phyloP scores from a whole-genome alignment of 768 basidiomycete species.

The Boletus sp. region DNA sequence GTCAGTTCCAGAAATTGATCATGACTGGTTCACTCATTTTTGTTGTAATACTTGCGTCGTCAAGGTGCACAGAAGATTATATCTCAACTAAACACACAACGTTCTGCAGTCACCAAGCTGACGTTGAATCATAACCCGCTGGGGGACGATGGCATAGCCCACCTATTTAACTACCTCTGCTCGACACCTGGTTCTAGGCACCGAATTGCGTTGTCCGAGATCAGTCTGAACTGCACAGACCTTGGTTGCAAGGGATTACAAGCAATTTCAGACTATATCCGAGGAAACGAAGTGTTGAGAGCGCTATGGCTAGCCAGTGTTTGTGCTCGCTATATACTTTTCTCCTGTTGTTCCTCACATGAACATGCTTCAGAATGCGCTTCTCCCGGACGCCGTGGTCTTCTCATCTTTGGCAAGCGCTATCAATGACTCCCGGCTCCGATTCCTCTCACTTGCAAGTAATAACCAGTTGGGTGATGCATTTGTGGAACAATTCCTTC shows the following conservation, averaged over 20 bases:
- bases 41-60: background rate
- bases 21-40: background rate
- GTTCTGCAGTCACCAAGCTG: conserved; percentile 45
- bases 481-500: conserved; percentile 51
- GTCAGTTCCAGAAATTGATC: conserved; percentile 9
- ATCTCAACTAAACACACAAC: conserved; percentile 41
- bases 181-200: conserved; percentile 49
- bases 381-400: conserved; percentile 37
- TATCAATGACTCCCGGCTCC: conserved; percentile 52
- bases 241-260: conserved; percentile 55
- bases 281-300: conserved; percentile 43
- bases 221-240: conserved; percentile 52
- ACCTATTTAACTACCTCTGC: conserved; percentile 53
- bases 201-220: conserved; percentile 43
- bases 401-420: conserved; percentile 44
- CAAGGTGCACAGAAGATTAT: conserved; percentile 57
- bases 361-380: conserved; percentile 38
- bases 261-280: conserved; percentile 51
- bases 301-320: conserved; percentile 57
- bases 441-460: conserved; percentile 48
- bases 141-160: conserved; percentile 53
- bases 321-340: conserved; percentile 21
- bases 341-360: background rate
- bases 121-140: conserved; percentile 56
- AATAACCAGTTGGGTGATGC: conserved; percentile 49